Conservation (phyloP, 768 basidiomycete species). For the Rhodosporidiobolus odoratus region DNA sequence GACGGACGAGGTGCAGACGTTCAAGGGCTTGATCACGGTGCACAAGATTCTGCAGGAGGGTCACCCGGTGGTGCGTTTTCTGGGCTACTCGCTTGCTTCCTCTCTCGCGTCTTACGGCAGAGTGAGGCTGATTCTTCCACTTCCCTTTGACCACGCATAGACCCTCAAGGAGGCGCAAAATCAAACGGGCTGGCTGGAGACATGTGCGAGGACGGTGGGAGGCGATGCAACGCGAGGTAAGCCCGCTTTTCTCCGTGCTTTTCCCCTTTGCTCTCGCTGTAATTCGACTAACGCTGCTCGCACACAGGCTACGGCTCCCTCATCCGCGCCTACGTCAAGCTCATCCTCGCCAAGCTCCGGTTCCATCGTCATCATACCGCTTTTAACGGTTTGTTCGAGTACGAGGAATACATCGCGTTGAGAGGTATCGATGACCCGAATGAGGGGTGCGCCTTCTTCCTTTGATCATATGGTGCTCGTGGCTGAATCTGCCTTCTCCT, state of each 20-base stretch:
- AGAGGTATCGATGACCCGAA: constrained; percentile 98
- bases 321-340: constrained; percentile 92
- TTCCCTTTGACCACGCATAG: constrained; percentile 50
- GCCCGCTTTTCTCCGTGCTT: constrained; percentile 17
- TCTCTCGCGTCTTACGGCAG: too few species aligned
- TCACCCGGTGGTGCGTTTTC: constrained; percentile 70
- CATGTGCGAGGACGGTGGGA: constrained; percentile 83
- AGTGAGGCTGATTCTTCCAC: not conserved
- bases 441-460: constrained; percentile 67
- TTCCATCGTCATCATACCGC: constrained; percentile 94
- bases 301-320: constrained; percentile 76
- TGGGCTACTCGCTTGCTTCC: not conserved
- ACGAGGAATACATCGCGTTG: constrained; percentile 94
- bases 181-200: constrained; percentile 97
- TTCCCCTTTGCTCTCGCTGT: not conserved
- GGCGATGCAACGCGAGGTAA: constrained; percentile 70
- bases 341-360: constrained; percentile 86
- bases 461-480: not conserved
- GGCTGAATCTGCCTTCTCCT: not conserved
- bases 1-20: constrained; percentile 94
- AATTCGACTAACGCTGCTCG: too few species aligned
- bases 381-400: constrained; percentile 98
- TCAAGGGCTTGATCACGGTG: constrained; percentile 94
- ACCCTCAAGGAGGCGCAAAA: constrained; percentile 94
- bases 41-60: constrained; percentile 98